These are phyloP conservation scores for Ampelomyces quisqualis DNA, from an alignment of 2,329 filamentous ascomycete genomes.

Conservation along the genomic window DNA sequence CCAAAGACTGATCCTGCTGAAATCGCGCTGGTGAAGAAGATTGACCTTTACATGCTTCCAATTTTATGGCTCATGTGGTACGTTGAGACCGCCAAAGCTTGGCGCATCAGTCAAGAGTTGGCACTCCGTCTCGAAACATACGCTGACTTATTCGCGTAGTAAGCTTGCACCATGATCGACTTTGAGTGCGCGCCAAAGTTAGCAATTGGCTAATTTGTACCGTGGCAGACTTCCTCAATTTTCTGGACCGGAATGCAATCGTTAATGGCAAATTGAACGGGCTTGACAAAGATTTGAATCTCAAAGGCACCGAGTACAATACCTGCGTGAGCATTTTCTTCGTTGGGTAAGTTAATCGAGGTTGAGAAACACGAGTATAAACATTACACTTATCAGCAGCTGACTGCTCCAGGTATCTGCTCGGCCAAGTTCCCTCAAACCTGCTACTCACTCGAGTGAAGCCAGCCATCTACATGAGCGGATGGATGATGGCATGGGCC, in stretches of 20 bases:
- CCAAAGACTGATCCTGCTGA: constrained; percentile 24
- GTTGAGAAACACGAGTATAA: no score
- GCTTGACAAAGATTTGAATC: background rate
- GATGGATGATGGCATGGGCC: constrained; percentile 30
- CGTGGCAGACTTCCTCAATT: no score
- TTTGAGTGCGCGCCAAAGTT: no score
- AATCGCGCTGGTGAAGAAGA: constrained; percentile 25
- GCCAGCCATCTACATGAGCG: constrained; percentile 34
- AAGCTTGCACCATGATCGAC: no score
- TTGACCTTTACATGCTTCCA: constrained; percentile 30
- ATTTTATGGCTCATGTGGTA: no score
- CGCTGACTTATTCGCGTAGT: no score
- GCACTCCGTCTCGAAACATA: constrained; percentile 9
- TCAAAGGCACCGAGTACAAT: constrained; percentile 55
- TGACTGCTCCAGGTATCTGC: constrained; percentile 18
- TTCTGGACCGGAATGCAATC: constrained; percentile 64
- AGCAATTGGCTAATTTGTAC: no score
- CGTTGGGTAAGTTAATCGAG: no score
- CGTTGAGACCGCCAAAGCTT: no score
- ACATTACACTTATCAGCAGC: no score
- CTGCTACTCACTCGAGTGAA: constrained; percentile 43
- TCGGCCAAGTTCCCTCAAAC: constrained; percentile 45
- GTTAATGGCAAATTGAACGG: constrained; percentile 53
- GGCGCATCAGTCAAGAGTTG: no score
- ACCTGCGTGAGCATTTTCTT: constrained; percentile 61